A percentile compares a stretch with the other conserved stretches of the same genome.
Conservation (phyloP, 164 flowering plant genomes). For the Kingdonia uniflora region DNA sequence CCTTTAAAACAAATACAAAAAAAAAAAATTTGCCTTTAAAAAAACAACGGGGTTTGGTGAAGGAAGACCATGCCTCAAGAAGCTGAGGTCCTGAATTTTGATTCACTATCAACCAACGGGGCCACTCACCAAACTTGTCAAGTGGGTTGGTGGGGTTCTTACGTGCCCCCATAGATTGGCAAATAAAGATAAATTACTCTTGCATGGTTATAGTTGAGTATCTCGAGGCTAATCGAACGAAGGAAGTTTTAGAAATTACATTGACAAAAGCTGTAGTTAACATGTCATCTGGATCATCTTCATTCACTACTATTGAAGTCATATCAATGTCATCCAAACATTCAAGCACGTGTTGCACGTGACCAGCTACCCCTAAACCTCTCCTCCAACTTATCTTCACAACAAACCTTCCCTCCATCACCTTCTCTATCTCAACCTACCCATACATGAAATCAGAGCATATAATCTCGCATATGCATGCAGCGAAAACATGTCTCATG, state of each 20-base stretch:
- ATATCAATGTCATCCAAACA: constrained; percentile 4
- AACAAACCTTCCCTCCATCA: constrained; percentile 11
- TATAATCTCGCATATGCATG: too few species aligned
- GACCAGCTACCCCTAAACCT: constrained; percentile 3
- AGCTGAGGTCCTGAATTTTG: too few species aligned
- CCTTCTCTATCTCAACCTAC: constrained; percentile 15
- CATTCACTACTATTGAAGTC: constrained; percentile 9
- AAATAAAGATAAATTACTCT: background rate
- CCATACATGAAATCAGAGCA: background rate
- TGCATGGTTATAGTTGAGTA: too few species aligned
- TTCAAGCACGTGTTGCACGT: constrained; percentile 23
- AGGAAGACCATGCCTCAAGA: too few species aligned
- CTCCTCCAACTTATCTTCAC: constrained; percentile 15
- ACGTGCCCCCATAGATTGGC: background rate
- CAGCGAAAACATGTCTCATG: too few species aligned
- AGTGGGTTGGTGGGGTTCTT: background rate
- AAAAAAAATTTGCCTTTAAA: background rate
- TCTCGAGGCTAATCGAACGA: background rate
- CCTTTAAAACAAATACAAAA: background rate
- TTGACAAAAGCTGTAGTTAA: constrained; percentile 14
- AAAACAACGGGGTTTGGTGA: too few species aligned
- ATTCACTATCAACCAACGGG: too few species aligned
- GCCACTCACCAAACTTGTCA: background rate
- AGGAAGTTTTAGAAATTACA: constrained; percentile 1
- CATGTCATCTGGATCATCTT: constrained; percentile 8